Base-by-base conservation (phyloP, 148 eudicot genomes). In the Cornus florida region DNA sequence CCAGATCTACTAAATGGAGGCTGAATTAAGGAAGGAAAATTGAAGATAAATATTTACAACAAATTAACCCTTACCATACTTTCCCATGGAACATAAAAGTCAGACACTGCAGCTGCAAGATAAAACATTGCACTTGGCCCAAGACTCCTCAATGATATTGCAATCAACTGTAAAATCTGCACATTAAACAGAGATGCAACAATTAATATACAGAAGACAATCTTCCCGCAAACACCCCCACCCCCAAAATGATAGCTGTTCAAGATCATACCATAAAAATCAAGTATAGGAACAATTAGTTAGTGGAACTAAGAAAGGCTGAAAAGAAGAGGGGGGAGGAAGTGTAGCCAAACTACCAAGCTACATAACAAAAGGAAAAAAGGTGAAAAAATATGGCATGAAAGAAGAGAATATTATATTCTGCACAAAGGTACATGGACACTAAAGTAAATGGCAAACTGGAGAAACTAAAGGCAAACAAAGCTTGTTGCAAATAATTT, bases 31-130 rank as follows among this genome's bases (percentile, higher is more conserved):
- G 7, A 31, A 50, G 19, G 50, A 48, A 50, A 76, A 32, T 17
- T 4, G 10, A 5, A 39, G 19, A 22, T 7, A 23, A 46, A 23
- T 33, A 46, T 10, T 53, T 53, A 11, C 68, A 35, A 31, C 56
- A 50, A 14, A 11, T 13, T 41, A n/a, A 11, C 33, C 48, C 48
- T 59, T 92, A 97, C 99, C 99, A 97, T 94, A 88, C 82, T 91
- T 82, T 90, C 95, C 98, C 98, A 97, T 39, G 99, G 99, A 76
- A 97, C 96, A 75, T 94, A 97, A 71, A 97, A 97, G 85, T 97
- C 99, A 19, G 99, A 97, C 57, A 97, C 99, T 69, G 99, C 98
- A 82, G 99, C 99, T 22, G 99, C 98, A 83, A 97, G 99, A 86
- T 90, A 97, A 86, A 92, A 92, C 93, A 97, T 87, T 77, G 93